phyloP scores from a whole-genome alignment of 371 early-diverging fungal genomes.

The Lichtheimia hyalospora region DNA sequence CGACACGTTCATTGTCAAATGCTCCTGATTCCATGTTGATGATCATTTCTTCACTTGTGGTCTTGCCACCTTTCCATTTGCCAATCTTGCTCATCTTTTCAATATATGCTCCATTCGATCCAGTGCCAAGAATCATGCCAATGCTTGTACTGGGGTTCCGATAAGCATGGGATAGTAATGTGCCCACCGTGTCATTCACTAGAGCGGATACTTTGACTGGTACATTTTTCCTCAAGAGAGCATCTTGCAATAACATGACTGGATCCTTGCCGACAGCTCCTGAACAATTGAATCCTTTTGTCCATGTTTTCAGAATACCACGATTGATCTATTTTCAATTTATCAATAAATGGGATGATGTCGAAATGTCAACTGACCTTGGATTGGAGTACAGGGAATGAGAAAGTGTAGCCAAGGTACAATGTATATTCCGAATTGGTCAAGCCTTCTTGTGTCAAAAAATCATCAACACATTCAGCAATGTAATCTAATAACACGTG shows the following conservation, averaged over 20 bases:
- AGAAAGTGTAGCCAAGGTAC: constrained; percentile 93
- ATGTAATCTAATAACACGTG: constrained; percentile 64
- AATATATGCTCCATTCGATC: constrained; percentile 95
- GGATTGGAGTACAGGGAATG: constrained; percentile 90
- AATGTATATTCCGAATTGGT: constrained; percentile 38
- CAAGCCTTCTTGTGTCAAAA: constrained; percentile 65
- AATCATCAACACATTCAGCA: constrained; percentile 83
- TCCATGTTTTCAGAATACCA: constrained; percentile 86
- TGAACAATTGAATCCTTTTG: constrained; percentile 84
- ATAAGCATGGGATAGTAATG: constrained; percentile 88
- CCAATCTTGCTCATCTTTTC: constrained; percentile 71
- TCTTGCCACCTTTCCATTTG: constrained; percentile 67
- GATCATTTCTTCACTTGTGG: constrained; percentile 72
- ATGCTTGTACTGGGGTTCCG: constrained; percentile 75
- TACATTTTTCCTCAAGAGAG: constrained; percentile 73
- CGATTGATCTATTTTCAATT: constrained; percentile 55
- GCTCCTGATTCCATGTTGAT: constrained; percentile 94
- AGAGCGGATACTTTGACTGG: constrained; percentile 83
- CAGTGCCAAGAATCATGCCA: constrained; percentile 95
- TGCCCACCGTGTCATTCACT: constrained; percentile 97
- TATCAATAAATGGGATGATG: constrained; percentile 14
- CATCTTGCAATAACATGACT: constrained; percentile 81
- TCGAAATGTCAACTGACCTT: constrained; percentile 17
- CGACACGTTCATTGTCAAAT: constrained; percentile 75
- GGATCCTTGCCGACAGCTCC: constrained; percentile 90